These are phyloP conservation scores for Schizochytrium sp. DNA, from an alignment of 108 stramenopile species.

Conservation along the genomic window DNA sequence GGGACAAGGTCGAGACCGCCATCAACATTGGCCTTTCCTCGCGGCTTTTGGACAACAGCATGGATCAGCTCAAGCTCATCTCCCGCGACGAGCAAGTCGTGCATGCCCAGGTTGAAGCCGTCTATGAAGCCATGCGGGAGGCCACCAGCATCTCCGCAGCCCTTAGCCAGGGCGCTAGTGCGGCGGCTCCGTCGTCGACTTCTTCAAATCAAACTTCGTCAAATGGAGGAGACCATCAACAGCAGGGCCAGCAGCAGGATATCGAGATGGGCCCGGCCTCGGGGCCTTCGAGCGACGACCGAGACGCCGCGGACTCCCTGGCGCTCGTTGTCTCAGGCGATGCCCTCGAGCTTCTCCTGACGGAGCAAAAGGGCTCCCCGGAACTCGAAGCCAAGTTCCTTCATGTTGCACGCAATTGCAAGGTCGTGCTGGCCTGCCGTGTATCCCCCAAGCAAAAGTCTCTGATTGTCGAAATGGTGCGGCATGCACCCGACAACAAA, in stretches of 20 bases:
- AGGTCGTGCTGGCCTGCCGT: conserved; percentile 86
- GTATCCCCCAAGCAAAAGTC: conserved; percentile 86
- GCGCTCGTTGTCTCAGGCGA: conserved; percentile 80
- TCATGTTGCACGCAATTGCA: conserved; percentile 66
- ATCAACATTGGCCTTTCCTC: conserved; percentile 93
- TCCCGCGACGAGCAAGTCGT: neutral
- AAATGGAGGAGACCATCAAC: too few relatives aligned
- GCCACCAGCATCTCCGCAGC: neutral
- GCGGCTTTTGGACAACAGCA: conserved; percentile 56
- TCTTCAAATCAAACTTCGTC: too few relatives aligned
- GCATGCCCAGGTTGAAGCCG: neutral
- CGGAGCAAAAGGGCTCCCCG: conserved; percentile 36
- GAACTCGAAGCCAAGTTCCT: conserved; percentile 72
- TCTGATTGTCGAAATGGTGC: conserved; percentile 67
- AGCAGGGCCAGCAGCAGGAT: neutral
- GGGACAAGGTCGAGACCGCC: conserved; percentile 97
- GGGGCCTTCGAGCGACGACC: neutral
- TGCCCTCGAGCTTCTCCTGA: conserved; percentile 66
- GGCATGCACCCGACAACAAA: conserved; percentile 36
- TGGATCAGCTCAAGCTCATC: conserved; percentile 31
- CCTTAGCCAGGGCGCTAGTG: neutral
- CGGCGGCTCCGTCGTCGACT: neutral
- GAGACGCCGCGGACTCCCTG: neutral
- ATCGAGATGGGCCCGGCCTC: neutral
- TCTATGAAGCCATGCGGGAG: neutral